Base-by-base conservation (phyloP, 257 asterid species). In the Solanum phureja region DNA sequence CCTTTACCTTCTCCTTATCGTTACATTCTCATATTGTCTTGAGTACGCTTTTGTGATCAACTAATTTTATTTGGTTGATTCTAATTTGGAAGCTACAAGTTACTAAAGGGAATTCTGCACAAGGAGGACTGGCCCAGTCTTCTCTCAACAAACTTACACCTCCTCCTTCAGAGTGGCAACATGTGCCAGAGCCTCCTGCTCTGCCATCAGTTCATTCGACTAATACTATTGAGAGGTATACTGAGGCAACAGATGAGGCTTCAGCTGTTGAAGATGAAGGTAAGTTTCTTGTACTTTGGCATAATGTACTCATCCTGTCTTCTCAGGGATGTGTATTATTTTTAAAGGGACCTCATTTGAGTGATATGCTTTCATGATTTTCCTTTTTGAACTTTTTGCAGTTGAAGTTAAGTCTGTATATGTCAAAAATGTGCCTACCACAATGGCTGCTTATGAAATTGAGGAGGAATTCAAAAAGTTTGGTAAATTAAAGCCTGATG, bases 401-500 rank as follows among this genome's bases (percentile, higher is more conserved):
- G 99, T 94, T 90, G 98, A 97, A 89, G 92, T 94, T 60, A 97
- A 93, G 88, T 97, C 99, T 11, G 99, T 97, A 46, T 97, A 97
- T 66, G 99, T 97, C 87, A 93, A 94, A 93, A 97, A 94, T 88
- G 99, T 97, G 37, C 99, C 99, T n/a, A 92, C 95, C 14, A 96
- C 93, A 7, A 96, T 96, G 99, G 89, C 95, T 84, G 95, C 98
- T 86, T 93, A 95, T 84, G 98, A 94, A 92, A 97, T 97, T 40
- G 98, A 93, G 89, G 99, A 95, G 90, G 99, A 95, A 89, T 97
- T 97, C 89, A 96, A 93, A 92, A 97, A 91, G 94, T 97, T 97
- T 81, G 99, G 99, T 58, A 95, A 91, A 90, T 93, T 97, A 86
- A 92, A 79, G 91, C 96, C 94, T 73, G 98, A 96, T 92, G 98